Conservation (phyloP, 2,329 filamentous ascomycete species). For the Verticillium nubilum region DNA sequence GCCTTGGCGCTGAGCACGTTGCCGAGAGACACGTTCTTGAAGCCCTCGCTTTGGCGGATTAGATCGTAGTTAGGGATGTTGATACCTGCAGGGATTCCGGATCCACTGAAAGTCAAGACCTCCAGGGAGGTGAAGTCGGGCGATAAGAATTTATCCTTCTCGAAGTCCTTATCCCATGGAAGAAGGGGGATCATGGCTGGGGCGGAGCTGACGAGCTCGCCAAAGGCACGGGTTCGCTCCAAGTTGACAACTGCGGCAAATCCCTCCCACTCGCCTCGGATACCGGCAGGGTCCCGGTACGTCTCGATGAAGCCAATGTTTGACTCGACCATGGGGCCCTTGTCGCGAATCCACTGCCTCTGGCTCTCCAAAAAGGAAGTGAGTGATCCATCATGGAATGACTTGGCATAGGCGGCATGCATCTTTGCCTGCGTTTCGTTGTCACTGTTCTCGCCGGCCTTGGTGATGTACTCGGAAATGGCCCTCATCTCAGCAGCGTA, state of each 20-base stretch:
- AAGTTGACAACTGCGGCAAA: slow-evolving; percentile 58
- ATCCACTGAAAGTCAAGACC: slow-evolving; percentile 70
- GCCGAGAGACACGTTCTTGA: slow-evolving; percentile 90
- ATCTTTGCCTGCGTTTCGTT: slow-evolving; percentile 72
- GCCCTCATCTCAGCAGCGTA: slow-evolving; percentile 65
- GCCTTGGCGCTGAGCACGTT: slow-evolving; percentile 91
- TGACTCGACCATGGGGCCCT: slow-evolving; percentile 72
- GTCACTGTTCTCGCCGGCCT: slow-evolving; percentile 62
- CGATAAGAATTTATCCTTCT: slow-evolving; percentile 92
- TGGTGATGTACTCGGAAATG: slow-evolving; percentile 61
- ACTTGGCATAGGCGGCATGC: slow-evolving; percentile 68
- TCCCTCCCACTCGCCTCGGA: slow-evolving; percentile 80
- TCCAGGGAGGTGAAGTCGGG: slow-evolving; percentile 96
- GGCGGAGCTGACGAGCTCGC: slow-evolving; percentile 75
- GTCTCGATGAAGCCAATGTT: slow-evolving; percentile 85
- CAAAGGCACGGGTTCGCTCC: slow-evolving; percentile 84
- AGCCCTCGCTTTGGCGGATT: slow-evolving; percentile 76
- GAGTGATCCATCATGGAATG: slow-evolving; percentile 69
- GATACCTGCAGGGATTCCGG: slow-evolving; percentile 63
- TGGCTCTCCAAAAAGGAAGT: slow-evolving; percentile 77
- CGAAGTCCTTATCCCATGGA: slow-evolving; percentile 83
- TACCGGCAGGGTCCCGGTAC: slow-evolving; percentile 75
- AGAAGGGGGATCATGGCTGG: slow-evolving; percentile 81
- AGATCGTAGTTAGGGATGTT: slow-evolving; percentile 70
- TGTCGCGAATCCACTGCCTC: slow-evolving; percentile 76